Percentiles rank a stretch among this genome's conserved stretches.
Conservation (phyloP, 768 basidiomycete genomes). For the Pleurotus giganteus region DNA sequence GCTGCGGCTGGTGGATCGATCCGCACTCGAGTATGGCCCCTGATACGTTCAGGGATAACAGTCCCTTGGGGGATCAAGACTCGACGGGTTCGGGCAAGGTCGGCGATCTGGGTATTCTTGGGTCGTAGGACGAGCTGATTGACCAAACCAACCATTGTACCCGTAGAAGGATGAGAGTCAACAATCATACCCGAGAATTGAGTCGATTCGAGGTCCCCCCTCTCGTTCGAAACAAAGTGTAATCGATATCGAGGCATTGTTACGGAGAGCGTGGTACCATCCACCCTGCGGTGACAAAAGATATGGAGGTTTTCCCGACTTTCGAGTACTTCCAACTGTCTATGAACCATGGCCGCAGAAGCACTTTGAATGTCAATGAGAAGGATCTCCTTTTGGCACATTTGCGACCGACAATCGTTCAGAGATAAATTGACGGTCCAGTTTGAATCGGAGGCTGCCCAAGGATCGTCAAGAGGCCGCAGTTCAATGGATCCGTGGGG, state of each 20-base stretch:
- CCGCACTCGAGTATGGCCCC: conserved; percentile 20
- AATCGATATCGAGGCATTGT: conserved; percentile 39
- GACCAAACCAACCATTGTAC: conserved; percentile 42
- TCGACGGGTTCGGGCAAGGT: conserved; percentile 20
- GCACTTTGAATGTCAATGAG: conserved; percentile 24
- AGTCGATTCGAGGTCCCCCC: conserved; percentile 32
- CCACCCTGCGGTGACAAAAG: neutral
- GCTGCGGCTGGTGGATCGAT: conserved; percentile 16
- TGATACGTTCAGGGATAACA: conserved; percentile 16
- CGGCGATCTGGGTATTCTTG: conserved; percentile 13
- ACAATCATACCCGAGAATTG: conserved; percentile 41
- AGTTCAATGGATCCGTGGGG: conserved; percentile 25
- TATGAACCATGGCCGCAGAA: conserved; percentile 21
- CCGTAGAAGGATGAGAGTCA: conserved; percentile 37
- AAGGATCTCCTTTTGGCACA: conserved; percentile 6
- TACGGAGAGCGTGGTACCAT: conserved; percentile 19
- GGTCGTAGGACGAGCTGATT: conserved; percentile 37
- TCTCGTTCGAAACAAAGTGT: conserved; percentile 34
- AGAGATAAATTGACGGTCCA: conserved; percentile 26
- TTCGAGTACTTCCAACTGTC: conserved; percentile 19
- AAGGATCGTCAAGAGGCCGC: conserved; percentile 25
- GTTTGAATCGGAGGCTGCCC: conserved; percentile 24
- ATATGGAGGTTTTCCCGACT: conserved; percentile 14
- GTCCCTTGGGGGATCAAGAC: conserved; percentile 40
- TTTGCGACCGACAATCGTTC: conserved; percentile 12